Conservation (phyloP, 2,329 filamentous ascomycete species). For the Diaporthe citrichinensis region DNA sequence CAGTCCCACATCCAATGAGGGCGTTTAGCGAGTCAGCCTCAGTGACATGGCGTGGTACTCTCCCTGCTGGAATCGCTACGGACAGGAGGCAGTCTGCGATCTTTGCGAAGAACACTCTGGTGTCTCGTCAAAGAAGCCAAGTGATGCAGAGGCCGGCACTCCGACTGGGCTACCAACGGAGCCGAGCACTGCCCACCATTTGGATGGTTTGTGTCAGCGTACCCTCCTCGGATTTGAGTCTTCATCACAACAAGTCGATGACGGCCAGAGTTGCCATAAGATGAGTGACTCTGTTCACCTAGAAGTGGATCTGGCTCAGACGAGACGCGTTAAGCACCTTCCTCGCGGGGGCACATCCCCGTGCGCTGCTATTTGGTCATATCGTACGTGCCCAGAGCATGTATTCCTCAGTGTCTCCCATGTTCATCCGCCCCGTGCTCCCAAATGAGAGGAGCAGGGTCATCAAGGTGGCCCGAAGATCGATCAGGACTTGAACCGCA, state of each 20-base stretch:
- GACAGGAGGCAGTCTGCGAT: not conserved
- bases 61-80: too few relatives aligned
- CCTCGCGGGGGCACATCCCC: not conserved
- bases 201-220: not conserved
- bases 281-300: too few relatives aligned
- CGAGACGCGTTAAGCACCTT: too few relatives aligned
- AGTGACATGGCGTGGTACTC: too few relatives aligned
- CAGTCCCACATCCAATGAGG: not conserved
- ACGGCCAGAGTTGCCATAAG: too few relatives aligned
- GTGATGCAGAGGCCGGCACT: not conserved
- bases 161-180: not conserved
- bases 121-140: not conserved
- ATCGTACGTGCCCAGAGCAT: not conserved
- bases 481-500: not conserved
- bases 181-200: not conserved
- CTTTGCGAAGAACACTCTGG: not conserved
- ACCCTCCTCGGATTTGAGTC: not conserved
- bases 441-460: not conserved
- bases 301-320: too few relatives aligned
- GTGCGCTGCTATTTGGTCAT: not conserved
- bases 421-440: too few relatives aligned
- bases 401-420: not conserved
- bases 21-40: not conserved
- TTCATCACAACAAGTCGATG: not conserved
- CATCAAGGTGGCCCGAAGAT: not conserved